Evolutionary conservation across 768 basidiomycete species (phyloP).

Genomic region (Dioszegia crocea): DNA sequence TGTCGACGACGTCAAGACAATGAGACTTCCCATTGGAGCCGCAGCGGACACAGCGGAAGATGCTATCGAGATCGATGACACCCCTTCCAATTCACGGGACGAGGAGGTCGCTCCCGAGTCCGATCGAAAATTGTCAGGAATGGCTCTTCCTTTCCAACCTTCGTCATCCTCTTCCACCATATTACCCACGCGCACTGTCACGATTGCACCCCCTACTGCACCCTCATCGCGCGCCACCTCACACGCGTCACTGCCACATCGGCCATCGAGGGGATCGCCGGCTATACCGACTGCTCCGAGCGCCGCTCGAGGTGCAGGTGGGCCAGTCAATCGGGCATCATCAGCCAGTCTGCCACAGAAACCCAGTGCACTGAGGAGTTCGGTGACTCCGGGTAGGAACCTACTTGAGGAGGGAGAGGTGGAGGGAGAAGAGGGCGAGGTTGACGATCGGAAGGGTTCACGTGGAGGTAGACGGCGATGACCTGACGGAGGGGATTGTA

Average conservation of each 20-base stretch:
- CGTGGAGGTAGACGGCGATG: constrained; percentile 1
- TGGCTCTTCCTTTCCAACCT: constrained; percentile 37
- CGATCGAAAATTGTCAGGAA: constrained; percentile 10
- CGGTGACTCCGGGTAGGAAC: constrained; percentile 3
- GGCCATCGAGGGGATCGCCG: neutral
- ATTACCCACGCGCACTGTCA: neutral
- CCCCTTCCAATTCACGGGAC: neutral
- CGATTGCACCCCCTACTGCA: constrained; percentile 4
- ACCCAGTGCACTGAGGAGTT: constrained; percentile 19
- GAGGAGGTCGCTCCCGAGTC: neutral
- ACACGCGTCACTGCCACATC: neutral
- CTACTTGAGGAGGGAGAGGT: constrained; percentile 19
- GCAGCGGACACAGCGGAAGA: constrained; percentile 11
- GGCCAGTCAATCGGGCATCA: neutral
- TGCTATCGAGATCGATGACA: constrained; percentile 36
- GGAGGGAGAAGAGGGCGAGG: constrained; percentile 21
- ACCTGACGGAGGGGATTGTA: neutral
- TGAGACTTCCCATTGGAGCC: constrained; percentile 28
- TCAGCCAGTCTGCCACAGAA: constrained; percentile 13
- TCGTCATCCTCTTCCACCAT: neutral
- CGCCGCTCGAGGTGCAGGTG: neutral
- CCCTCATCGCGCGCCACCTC: constrained; percentile 5
- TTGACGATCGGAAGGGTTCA: constrained; percentile 12
- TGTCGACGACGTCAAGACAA: constrained; percentile 25
- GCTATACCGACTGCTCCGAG: constrained; percentile 5